Evolutionary conservation across 805 yeast genomes (phyloP).

Genomic region (Saccharomycopsis babjevae): DNA sequence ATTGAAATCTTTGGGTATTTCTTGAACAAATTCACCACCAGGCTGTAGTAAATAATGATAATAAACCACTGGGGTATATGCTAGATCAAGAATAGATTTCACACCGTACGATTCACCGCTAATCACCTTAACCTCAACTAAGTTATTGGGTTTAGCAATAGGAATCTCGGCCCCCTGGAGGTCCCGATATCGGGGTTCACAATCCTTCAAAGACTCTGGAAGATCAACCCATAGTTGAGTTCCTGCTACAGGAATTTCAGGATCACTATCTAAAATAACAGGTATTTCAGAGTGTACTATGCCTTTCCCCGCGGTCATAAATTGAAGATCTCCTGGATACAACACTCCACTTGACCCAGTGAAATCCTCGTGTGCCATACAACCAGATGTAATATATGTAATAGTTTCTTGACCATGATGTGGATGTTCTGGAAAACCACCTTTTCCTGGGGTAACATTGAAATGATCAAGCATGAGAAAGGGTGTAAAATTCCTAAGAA

Average conservation of each 20-base stretch:
- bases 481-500: constrained; percentile 68
- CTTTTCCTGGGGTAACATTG: constrained; percentile 46
- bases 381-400: constrained; percentile 54
- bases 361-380: constrained; percentile 75
- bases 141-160: constrained; percentile 50
- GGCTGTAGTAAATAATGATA: constrained; percentile 57
- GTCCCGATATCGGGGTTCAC: constrained; percentile 71
- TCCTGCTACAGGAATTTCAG: constrained; percentile 47
- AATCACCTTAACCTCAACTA: constrained; percentile 58
- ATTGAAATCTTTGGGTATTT: constrained; percentile 50
- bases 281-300: constrained; percentile 86
- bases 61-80: constrained; percentile 72
- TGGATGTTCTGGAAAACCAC: constrained; percentile 79
- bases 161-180: constrained; percentile 34
- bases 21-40: constrained; percentile 54
- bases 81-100: constrained; percentile 59
- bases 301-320: constrained; percentile 90
- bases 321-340: constrained; percentile 76
- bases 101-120: constrained; percentile 71
- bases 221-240: constrained; percentile 85
- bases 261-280: constrained; percentile 34
- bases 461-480: constrained; percentile 78
- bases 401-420: constrained; percentile 78
- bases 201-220: constrained; percentile 51
- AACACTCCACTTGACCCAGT: constrained; percentile 75